These are phyloP conservation scores for Penicillium sp. DNA, from an alignment of 2,329 filamentous ascomycete genomes.

Conservation along the genomic window DNA sequence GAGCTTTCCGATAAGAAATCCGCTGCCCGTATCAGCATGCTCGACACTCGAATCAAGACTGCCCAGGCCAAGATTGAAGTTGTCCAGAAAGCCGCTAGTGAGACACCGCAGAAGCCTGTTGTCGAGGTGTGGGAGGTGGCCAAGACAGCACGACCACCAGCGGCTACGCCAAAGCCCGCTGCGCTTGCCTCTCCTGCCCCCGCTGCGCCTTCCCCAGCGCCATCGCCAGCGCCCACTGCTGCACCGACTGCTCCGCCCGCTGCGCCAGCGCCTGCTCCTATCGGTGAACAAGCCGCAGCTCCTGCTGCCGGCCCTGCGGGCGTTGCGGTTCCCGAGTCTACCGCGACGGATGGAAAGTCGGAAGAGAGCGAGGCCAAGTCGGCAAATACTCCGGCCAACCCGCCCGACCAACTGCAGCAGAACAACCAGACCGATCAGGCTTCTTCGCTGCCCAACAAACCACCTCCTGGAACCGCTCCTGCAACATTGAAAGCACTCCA, in stretches of 20 bases:
- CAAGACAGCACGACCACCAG: slow-evolving; percentile 58
- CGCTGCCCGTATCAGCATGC: slow-evolving; percentile 71
- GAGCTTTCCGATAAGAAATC: slow-evolving; percentile 71
- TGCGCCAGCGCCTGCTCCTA: slow-evolving; percentile 9
- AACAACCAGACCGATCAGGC: slow-evolving; percentile 20
- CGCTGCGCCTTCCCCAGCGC: slow-evolving; percentile 5
- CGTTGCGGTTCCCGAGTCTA: slow-evolving; percentile 11
- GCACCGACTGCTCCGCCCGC: slow-evolving; percentile 3
- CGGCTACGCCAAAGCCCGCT: slow-evolving; percentile 28
- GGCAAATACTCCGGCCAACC: slow-evolving; percentile 16
- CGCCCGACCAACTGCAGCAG: slow-evolving; percentile 28
- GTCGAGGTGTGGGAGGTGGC: slow-evolving; percentile 81
- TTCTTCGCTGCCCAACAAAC: slow-evolving; percentile 31
- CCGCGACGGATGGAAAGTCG: slow-evolving; percentile 8
- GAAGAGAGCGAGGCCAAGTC: slow-evolving; percentile 17
- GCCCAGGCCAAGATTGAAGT: slow-evolving; percentile 69
- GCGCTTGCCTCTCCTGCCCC: slow-evolving; percentile 21
- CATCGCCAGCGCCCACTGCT: slow-evolving; percentile 7
- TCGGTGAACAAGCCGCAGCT: slow-evolving; percentile 4
- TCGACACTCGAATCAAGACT: slow-evolving; percentile 62
- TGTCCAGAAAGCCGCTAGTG: slow-evolving; percentile 74
- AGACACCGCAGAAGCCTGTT: slow-evolving; percentile 79
- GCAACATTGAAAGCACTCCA: slow-evolving; percentile 42
- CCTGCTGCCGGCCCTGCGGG: slow-evolving; percentile 7
- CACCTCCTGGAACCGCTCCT: slow-evolving; percentile 36